Evolutionary conservation across 2,329 filamentous ascomycete genomes (phyloP).

Genomic region (Lachnellula subtilissima): DNA sequence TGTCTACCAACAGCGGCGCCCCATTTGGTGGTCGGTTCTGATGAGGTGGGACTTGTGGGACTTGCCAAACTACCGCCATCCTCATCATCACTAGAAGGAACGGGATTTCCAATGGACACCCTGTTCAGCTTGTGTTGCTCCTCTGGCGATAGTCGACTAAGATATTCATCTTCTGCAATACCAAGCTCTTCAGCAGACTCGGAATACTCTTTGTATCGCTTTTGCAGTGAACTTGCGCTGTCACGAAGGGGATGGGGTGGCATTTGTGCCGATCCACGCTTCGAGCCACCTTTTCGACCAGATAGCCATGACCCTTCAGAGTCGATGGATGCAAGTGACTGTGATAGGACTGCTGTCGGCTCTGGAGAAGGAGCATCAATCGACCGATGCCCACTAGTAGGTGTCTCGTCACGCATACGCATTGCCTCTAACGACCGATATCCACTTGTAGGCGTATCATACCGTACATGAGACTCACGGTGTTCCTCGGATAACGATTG

Average conservation of each 20-base stretch:
- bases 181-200: slow-evolving; percentile 62
- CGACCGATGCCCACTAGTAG: slow-evolving; percentile 39
- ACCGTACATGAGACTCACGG: slow-evolving; percentile 36
- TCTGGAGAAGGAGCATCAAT: slow-evolving; percentile 47
- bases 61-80: slow-evolving; percentile 39
- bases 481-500: slow-evolving; percentile 21
- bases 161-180: slow-evolving; percentile 69
- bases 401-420: slow-evolving; percentile 39
- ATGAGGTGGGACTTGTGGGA: slow-evolving; percentile 21
- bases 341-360: slow-evolving; percentile 53
- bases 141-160: slow-evolving; percentile 49
- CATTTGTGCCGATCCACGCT: slow-evolving; percentile 44
- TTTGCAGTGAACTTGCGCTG: slow-evolving; percentile 38
- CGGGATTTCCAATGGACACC: slow-evolving; percentile 43
- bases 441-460: slow-evolving; percentile 45
- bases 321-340: slow-evolving; percentile 89
- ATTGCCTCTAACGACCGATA: slow-evolving; percentile 37
- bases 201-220: slow-evolving; percentile 47
- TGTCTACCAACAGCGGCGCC: slow-evolving; percentile 38
- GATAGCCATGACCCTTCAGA: slow-evolving; percentile 96
- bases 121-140: slow-evolving; percentile 29
- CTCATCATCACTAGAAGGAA: slow-evolving; percentile 55
- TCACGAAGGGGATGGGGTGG: slow-evolving; percentile 35
- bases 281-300: slow-evolving; percentile 53
- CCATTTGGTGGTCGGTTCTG: slow-evolving; percentile 28